Percentiles rank a stretch among this genome's conserved stretches.
Conservation (phyloP, 2,329 filamentous ascomycete genomes). For the Canariomyces notabilis region DNA sequence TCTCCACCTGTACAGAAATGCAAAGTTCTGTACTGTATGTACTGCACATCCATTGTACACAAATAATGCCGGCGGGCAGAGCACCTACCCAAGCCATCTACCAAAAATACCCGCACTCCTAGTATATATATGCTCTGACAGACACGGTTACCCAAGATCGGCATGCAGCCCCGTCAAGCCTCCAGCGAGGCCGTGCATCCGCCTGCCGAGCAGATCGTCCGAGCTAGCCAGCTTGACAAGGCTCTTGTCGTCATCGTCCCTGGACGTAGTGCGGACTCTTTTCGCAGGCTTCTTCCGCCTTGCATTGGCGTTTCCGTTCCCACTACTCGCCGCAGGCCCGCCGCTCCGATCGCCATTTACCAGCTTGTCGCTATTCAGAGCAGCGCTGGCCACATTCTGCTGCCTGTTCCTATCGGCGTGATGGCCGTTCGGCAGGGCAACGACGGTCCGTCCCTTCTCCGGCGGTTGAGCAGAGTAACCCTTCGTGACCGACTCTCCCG, state of each 20-base stretch:
- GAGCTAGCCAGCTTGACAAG: conserved; percentile 52
- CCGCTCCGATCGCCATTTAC: not conserved
- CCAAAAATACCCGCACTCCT: not conserved
- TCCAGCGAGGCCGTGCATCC: conserved; percentile 55
- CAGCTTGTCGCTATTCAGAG: not conserved
- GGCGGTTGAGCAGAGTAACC: too few species aligned
- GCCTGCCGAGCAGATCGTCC: conserved; percentile 51
- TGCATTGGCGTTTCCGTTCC: not conserved
- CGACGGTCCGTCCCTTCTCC: not conserved
- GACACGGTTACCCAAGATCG: conserved; percentile 27
- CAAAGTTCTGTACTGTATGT: too few species aligned
- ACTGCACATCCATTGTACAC: too few species aligned
- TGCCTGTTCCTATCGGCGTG: not conserved
- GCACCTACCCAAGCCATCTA: too few species aligned
- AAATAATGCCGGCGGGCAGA: too few species aligned
- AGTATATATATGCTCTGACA: not conserved
- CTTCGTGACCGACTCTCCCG: too few species aligned
- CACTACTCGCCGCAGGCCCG: not conserved
- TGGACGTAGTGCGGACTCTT: conserved; percentile 31
- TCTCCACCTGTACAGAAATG: too few species aligned
- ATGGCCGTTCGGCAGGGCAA: not conserved
- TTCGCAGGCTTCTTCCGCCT: conserved; percentile 20
- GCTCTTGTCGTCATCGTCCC: conserved; percentile 38
- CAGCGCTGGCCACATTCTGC: not conserved
- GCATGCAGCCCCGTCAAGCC: conserved; percentile 47